Evolutionary conservation across 768 basidiomycete genomes (phyloP).

Genomic region (Postia placenta): DNA sequence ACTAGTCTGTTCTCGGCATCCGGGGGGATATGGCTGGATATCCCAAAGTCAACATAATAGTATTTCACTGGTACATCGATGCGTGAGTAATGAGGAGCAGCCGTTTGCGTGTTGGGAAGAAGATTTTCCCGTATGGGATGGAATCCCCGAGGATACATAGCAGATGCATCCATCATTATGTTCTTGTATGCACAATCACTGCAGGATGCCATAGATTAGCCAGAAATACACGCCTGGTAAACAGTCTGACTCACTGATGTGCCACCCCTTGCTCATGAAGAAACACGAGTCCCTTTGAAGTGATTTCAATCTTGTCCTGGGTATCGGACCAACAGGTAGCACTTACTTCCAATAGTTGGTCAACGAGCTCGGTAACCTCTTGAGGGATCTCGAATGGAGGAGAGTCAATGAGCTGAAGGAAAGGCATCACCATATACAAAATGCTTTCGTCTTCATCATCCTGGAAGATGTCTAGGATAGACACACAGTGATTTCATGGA

Average conservation of each 20-base stretch:
- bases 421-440: conserved; percentile 19
- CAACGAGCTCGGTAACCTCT: conserved; percentile 14
- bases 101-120: neutral
- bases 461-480: conserved; percentile 15
- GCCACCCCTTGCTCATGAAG: conserved; percentile 17
- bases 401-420: conserved; percentile 10
- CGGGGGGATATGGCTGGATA: conserved; percentile 5
- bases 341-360: conserved; percentile 17
- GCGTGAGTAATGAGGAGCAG: neutral
- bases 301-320: neutral
- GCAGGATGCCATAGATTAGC: neutral
- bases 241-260: conserved; percentile 7
- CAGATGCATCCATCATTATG: conserved; percentile 16
- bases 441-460: conserved; percentile 7
- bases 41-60: conserved; percentile 13
- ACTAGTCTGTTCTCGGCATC: conserved; percentile 6
- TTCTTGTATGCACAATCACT: conserved; percentile 17
- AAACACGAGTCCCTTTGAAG: conserved; percentile 13
- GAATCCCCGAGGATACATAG: conserved; percentile 14
- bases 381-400: conserved; percentile 13
- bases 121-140: conserved; percentile 9
- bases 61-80: conserved; percentile 4
- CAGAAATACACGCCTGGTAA: neutral
- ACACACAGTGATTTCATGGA: conserved; percentile 19
- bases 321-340: neutral